Conservation (phyloP, 1,284 basidiomycete species). For the Neotropicomus parvogracilis region DNA sequence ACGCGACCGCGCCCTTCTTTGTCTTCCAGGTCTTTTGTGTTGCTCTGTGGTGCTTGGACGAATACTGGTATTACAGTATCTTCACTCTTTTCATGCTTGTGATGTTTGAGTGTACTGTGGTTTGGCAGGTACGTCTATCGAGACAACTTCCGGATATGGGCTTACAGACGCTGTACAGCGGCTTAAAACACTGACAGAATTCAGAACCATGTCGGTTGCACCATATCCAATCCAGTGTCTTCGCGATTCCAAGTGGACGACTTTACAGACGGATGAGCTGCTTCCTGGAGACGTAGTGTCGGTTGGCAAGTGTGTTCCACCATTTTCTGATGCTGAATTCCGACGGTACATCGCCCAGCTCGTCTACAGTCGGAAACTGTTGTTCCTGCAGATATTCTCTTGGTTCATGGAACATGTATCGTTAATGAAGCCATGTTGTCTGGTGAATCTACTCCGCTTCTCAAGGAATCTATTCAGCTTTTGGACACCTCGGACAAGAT, state of each 20-base stretch:
- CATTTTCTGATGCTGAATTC: background rate
- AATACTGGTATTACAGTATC: conserved; percentile 96
- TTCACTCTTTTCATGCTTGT: conserved; percentile 97
- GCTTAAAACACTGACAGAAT: conserved; percentile 85
- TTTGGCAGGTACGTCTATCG: conserved; percentile 75
- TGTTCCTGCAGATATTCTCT: conserved; percentile 86
- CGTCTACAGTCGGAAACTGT: conserved; percentile 81
- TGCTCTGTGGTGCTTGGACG: conserved; percentile 91
- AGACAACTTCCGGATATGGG: background rate
- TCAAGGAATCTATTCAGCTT: conserved; percentile 90
- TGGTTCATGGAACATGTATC: conserved; percentile 86
- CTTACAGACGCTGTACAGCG: conserved; percentile 49
- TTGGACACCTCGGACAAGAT: conserved; percentile 73
- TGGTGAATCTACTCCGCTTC: conserved; percentile 90
- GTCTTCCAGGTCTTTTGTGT: conserved; percentile 97
- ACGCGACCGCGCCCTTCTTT: conserved; percentile 93
- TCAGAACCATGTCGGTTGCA: conserved; percentile 90
- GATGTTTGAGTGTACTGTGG: conserved; percentile 95
- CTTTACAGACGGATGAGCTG: conserved; percentile 78
- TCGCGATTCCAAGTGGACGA: conserved; percentile 77
- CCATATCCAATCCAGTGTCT: conserved; percentile 83
- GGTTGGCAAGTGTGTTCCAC: conserved; percentile 46
- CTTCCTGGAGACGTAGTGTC: conserved; percentile 90
- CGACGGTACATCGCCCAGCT: conserved; percentile 37
- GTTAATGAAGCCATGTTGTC: conserved; percentile 98